Evolutionary conservation across 2,329 filamentous ascomycete species (phyloP), one percentile per base, ranked within the genome.

Genomic region (Penicillium sp.): DNA sequence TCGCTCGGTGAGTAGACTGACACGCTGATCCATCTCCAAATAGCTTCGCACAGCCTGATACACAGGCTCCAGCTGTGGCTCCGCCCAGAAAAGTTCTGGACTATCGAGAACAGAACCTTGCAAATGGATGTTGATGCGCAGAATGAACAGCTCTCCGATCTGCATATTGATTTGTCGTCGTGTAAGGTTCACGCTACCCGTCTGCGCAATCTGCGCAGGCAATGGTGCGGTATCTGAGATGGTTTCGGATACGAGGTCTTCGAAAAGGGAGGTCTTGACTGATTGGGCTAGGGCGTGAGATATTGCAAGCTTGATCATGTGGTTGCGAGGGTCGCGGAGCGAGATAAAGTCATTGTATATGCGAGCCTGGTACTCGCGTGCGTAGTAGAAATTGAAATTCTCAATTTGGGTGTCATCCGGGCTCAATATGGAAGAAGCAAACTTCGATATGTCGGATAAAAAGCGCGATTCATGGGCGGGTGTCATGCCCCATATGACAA

Each of bases 271-370:
- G 1, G 93, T 98, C 82, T 98, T 97, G 65, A 97, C 93, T 56
- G 89, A 95, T 71, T 98, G 93, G 0, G 92, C 88, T 42, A 98
- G 77, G 2, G 93, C 93, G 74, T 98, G 93, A 13, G 89, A 95
- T 66, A 97, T 97, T 48, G 92, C 90, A 32, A 97, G 78, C 74
- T 97, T 97, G 59, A 87, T 95, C 93, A 97, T 97, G 75, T 97
- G 95, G 71, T 95, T 95, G 64, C 85, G 85, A 72, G 95, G 95
- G 63, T 97, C 92, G 42, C 91, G 81, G 53, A 98, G 73, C 2
- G 89, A 93, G 71, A 98, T 98, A 64, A 98, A 98, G 72, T 98
- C 93, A 72, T 98, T 98, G 80, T 98, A 98, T 70, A 98, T 98
- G 44, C 93, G 86, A 20, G 93, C 89, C 72, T 98, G 95, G 69